Percentiles rank a stretch among this genome's conserved stretches.
phyloP scores from a whole-genome alignment of 805 yeast genomes.

The Cyberlindnera sargentensis region DNA sequence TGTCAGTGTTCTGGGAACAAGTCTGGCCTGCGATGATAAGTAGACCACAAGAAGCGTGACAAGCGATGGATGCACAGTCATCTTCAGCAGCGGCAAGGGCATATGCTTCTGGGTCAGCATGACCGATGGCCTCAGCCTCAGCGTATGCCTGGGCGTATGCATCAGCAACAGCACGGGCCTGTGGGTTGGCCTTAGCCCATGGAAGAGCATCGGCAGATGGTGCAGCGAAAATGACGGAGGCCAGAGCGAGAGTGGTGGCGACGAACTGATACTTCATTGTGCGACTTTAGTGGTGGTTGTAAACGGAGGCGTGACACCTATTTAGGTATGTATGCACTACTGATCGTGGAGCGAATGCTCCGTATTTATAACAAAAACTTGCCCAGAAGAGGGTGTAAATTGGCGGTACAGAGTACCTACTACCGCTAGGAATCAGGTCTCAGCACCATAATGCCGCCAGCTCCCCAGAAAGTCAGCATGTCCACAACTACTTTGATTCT shows the following conservation, averaged over 20 bases:
- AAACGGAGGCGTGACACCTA: too few relatives aligned
- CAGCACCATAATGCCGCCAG: too few relatives aligned
- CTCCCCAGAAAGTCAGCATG: too few relatives aligned
- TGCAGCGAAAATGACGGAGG: not conserved
- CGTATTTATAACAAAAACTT: too few relatives aligned
- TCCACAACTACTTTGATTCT: too few relatives aligned
- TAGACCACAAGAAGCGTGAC: constrained; percentile 27
- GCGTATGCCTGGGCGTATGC: constrained; percentile 5
- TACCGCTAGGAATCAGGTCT: too few relatives aligned
- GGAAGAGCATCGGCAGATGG: constrained; percentile 4
- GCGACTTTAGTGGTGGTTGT: not conserved
- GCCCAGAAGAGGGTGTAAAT: too few relatives aligned
- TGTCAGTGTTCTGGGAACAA: constrained; percentile 15
- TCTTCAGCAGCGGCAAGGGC: constrained; percentile 19
- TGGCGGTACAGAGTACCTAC: too few relatives aligned
- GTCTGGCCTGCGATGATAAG: constrained; percentile 24
- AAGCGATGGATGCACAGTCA: constrained; percentile 20
- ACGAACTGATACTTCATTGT: constrained; percentile 1
- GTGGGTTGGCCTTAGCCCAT: constrained; percentile 9
- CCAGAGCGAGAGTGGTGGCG: constrained; percentile 1
- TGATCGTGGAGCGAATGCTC: too few relatives aligned
- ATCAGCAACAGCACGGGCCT: constrained; percentile 7
- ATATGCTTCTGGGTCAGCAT: constrained; percentile 17
- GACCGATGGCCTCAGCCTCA: constrained; percentile 8
- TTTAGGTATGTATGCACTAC: too few relatives aligned